Evolutionary conservation across 1,139 yeast species (phyloP).

Genomic region (Blastobotrys serpentis): DNA sequence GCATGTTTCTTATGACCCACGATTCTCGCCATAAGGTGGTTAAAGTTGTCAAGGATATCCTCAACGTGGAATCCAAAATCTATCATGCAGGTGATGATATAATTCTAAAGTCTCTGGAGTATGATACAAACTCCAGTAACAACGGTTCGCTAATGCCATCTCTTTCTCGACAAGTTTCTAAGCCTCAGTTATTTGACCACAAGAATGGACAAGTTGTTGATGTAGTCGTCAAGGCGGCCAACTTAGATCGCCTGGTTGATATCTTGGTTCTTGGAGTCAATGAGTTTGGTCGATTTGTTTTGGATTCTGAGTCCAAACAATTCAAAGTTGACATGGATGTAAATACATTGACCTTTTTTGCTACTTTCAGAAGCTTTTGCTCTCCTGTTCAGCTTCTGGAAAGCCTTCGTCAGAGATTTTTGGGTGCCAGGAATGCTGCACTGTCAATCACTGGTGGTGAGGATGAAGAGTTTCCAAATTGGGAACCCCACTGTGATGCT

Average conservation of each 20-base stretch:
- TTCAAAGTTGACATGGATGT: constrained; percentile 58
- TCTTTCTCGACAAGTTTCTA: not conserved
- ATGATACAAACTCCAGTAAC: constrained; percentile 62
- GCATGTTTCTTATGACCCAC: constrained; percentile 40
- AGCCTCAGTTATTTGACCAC: not conserved
- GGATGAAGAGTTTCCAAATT: constrained; percentile 44
- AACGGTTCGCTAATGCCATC: constrained; percentile 53
- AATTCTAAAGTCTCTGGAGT: constrained; percentile 54
- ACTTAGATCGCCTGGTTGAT: constrained; percentile 59
- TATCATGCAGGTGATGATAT: constrained; percentile 54
- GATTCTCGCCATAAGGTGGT: constrained; percentile 48
- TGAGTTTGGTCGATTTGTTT: constrained; percentile 52
- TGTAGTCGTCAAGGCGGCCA: constrained; percentile 60
- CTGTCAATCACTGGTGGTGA: constrained; percentile 40
- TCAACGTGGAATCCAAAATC: constrained; percentile 55
- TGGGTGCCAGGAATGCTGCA: constrained; percentile 61
- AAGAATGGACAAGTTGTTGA: constrained; percentile 29
- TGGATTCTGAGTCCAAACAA: constrained; percentile 36
- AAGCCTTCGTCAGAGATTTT: constrained; percentile 51
- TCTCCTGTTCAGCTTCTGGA: constrained; percentile 52
- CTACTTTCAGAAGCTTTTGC: constrained; percentile 63
- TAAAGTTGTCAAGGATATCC: constrained; percentile 56
- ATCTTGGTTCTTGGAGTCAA: constrained; percentile 61
- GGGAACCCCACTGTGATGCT: constrained; percentile 36
- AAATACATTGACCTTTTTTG: constrained; percentile 62